A percentile compares a stretch with the other conserved stretches of the same genome.
Conservation (phyloP, 495 filamentous ascomycete genomes). For the Penicillium silybi region DNA sequence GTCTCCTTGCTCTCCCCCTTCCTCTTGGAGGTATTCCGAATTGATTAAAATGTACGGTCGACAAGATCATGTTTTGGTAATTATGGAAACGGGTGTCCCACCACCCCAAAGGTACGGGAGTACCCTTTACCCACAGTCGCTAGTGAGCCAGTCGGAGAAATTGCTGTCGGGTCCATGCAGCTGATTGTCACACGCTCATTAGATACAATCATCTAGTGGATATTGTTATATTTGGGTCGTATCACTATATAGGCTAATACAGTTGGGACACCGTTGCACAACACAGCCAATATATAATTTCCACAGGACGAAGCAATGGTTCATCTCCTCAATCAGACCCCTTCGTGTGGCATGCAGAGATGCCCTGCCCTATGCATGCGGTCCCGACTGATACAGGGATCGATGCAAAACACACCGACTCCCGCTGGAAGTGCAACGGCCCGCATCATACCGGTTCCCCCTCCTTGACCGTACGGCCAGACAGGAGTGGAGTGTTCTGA, state of each 20-base stretch:
- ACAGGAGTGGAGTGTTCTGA: background rate
- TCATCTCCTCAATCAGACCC: constrained; percentile 1
- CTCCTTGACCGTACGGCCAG: background rate
- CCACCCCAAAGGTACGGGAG: background rate
- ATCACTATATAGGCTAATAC: background rate
- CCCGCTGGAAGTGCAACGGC: constrained; percentile 12
- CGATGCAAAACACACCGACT: constrained; percentile 4
- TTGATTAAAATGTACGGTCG: no score
- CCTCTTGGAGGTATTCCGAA: no score
- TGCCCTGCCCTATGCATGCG: constrained; percentile 22
- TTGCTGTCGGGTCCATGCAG: constrained; percentile 10
- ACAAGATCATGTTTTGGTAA: no score
- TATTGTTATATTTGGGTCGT: background rate
- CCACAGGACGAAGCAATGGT: background rate
- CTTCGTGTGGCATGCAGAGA: constrained; percentile 13
- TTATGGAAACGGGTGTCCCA: background rate
- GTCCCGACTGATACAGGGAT: constrained; percentile 20
- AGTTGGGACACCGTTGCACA: background rate
- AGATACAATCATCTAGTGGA: background rate
- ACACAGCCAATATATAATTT: background rate
- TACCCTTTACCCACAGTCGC: background rate
- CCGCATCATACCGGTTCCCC: constrained; percentile 4
- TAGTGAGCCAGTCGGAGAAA: constrained; percentile 12
- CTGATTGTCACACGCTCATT: constrained; percentile 6
- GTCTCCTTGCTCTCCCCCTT: no score